These are phyloP conservation scores for Clonostachys rosea DNA, from an alignment of 2,329 filamentous ascomycete species.

Conservation along the genomic window DNA sequence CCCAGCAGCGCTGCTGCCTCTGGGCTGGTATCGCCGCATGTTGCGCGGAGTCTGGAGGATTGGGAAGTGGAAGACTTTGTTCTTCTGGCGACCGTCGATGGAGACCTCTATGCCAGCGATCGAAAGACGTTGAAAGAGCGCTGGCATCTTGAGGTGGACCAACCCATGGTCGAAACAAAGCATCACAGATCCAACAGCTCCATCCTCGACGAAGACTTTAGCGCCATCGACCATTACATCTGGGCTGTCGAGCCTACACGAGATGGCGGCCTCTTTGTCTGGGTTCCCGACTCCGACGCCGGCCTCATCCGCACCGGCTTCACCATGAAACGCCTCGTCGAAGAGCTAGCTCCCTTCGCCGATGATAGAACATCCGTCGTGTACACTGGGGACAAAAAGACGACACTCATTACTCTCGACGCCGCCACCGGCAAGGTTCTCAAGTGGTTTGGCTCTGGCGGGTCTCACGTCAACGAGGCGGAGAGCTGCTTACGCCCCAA, in stretches of 20 bases:
- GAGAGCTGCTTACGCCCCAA: constrained; percentile 72
- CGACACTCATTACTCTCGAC: constrained; percentile 83
- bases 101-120: constrained; percentile 88
- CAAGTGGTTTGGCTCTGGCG: constrained; percentile 77
- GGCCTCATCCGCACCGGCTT: constrained; percentile 63
- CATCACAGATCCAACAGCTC: constrained; percentile 72
- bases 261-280: constrained; percentile 83
- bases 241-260: constrained; percentile 94
- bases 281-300: constrained; percentile 59
- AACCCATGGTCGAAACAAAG: constrained; percentile 85
- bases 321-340: constrained; percentile 84
- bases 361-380: constrained; percentile 73
- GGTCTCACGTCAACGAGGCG: constrained; percentile 62
- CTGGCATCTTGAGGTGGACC: constrained; percentile 81
- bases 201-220: constrained; percentile 51
- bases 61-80: constrained; percentile 99
- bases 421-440: constrained; percentile 78
- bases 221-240: constrained; percentile 75
- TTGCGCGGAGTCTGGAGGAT: constrained; percentile 96
- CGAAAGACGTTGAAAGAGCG: constrained; percentile 77
- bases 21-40: constrained; percentile 75
- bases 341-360: constrained; percentile 73
- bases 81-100: constrained; percentile 99
- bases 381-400: constrained; percentile 90
- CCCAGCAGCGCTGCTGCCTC: constrained; percentile 53